These are phyloP conservation scores for Boletus reticuloceps DNA, from an alignment of 768 basidiomycete species.

Conservation along the genomic window DNA sequence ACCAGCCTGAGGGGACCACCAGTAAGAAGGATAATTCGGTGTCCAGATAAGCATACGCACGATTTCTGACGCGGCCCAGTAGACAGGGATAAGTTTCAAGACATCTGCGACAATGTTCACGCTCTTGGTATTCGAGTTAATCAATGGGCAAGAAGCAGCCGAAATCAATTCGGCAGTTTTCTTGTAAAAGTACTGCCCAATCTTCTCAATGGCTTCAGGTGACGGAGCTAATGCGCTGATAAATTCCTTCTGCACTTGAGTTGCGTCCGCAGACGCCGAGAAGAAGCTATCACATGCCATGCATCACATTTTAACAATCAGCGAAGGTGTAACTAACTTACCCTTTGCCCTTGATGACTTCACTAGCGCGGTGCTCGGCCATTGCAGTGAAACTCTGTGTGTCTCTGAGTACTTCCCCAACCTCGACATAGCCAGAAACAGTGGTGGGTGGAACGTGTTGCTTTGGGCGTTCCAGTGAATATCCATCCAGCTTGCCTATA, in stretches of 20 bases:
- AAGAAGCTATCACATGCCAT: conserved; percentile 52
- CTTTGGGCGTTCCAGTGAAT: conserved; percentile 53
- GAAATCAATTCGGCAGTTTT: conserved; percentile 60
- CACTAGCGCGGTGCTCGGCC: conserved; percentile 48
- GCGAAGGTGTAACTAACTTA: conserved; percentile 25
- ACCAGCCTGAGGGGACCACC: conserved; percentile 50
- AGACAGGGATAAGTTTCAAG: conserved; percentile 58
- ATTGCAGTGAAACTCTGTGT: conserved; percentile 43
- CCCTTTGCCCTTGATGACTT: conserved; percentile 62
- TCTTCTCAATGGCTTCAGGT: conserved; percentile 46
- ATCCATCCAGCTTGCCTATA: conserved; percentile 50
- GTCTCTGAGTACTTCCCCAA: conserved; percentile 51
- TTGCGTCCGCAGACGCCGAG: conserved; percentile 45
- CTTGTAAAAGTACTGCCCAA: conserved; percentile 62
- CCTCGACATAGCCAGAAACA: conserved; percentile 48
- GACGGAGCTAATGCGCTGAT: conserved; percentile 45
- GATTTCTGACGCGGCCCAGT: conserved; percentile 69
- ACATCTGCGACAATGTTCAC: conserved; percentile 73
- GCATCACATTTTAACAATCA: conserved; percentile 1
- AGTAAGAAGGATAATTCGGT: neutral
- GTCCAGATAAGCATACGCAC: conserved; percentile 39
- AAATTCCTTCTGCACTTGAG: conserved; percentile 44
- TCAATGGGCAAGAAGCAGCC: conserved; percentile 51
- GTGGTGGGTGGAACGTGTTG: conserved; percentile 22
- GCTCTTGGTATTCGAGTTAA: conserved; percentile 49